Evolutionary conservation across 2,329 filamentous ascomycete genomes (phyloP).

Genomic region (Colletotrichum sp.): DNA sequence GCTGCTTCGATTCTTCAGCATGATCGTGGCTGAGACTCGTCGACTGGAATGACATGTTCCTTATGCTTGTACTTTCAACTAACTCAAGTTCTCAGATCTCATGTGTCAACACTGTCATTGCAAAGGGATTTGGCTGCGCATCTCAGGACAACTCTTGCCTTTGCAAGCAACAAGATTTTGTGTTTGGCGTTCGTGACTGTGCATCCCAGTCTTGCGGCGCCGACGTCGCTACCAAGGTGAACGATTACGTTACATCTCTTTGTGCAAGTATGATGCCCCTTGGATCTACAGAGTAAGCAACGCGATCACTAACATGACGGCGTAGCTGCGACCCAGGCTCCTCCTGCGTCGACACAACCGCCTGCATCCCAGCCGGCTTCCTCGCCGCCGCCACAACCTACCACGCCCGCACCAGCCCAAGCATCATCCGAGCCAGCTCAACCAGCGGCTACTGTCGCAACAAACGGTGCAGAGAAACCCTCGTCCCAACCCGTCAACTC

Average conservation of each 20-base stretch:
- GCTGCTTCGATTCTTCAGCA: background rate
- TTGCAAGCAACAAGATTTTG: slow-evolving; percentile 39
- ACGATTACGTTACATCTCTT: slow-evolving; percentile 27
- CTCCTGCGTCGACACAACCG: background rate
- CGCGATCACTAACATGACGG: background rate
- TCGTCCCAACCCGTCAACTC: background rate
- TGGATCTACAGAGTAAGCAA: background rate
- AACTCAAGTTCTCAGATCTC: background rate
- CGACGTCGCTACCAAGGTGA: slow-evolving; percentile 32
- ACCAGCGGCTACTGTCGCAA: background rate
- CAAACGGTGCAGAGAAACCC: background rate
- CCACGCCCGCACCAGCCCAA: background rate
- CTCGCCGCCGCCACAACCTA: background rate
- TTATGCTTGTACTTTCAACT: background rate
- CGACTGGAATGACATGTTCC: background rate
- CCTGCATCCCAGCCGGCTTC: background rate
- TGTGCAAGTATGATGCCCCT: slow-evolving; percentile 31
- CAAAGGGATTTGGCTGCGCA: slow-evolving; percentile 27
- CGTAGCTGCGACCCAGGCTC: slow-evolving; percentile 1
- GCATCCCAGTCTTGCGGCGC: slow-evolving; percentile 32
- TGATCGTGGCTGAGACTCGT: background rate
- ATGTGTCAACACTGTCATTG: slow-evolving; percentile 20
- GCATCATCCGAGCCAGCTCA: background rate
- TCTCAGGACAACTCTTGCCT: slow-evolving; percentile 39
- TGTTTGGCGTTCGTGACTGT: slow-evolving; percentile 45